phyloP scores from a whole-genome alignment of 2,329 filamentous ascomycete species.

The Emmonsia crescens region DNA sequence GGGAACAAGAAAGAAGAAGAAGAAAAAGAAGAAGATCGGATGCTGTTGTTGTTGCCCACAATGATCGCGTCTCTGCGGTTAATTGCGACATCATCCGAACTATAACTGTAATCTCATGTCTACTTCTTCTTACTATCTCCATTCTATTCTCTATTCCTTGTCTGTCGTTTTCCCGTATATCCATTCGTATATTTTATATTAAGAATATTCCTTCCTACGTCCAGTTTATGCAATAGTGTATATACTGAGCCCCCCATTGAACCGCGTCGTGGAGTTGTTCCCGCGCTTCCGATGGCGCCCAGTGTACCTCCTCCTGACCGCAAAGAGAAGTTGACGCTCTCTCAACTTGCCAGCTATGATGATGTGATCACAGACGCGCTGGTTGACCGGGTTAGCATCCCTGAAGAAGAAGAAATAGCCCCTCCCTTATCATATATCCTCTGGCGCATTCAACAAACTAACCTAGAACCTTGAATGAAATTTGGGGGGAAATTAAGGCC shows the following conservation, averaged over 20 bases:
- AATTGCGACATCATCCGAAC: background rate
- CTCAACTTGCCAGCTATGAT: slow-evolving; percentile 84
- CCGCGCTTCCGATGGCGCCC: slow-evolving; percentile 8
- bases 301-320: slow-evolving; percentile 21
- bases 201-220: background rate
- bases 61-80: slow-evolving; percentile 2
- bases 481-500: slow-evolving; percentile 54
- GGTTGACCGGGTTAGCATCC: slow-evolving; percentile 71
- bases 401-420: background rate
- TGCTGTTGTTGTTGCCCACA: background rate
- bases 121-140: background rate
- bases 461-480: background rate
- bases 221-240: background rate
- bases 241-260: background rate
- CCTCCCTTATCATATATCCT: slow-evolving; percentile 3
- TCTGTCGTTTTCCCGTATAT: background rate
- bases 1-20: background rate
- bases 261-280: background rate
- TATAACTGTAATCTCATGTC: background rate
- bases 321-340: slow-evolving; percentile 67
- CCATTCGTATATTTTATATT: background rate
- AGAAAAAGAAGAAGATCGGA: background rate
- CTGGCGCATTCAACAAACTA: background rate
- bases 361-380: slow-evolving; percentile 92
- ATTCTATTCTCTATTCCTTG: background rate